phyloP scores from a whole-genome alignment of 2,329 filamentous ascomycete species.

The Beauveria australis region DNA sequence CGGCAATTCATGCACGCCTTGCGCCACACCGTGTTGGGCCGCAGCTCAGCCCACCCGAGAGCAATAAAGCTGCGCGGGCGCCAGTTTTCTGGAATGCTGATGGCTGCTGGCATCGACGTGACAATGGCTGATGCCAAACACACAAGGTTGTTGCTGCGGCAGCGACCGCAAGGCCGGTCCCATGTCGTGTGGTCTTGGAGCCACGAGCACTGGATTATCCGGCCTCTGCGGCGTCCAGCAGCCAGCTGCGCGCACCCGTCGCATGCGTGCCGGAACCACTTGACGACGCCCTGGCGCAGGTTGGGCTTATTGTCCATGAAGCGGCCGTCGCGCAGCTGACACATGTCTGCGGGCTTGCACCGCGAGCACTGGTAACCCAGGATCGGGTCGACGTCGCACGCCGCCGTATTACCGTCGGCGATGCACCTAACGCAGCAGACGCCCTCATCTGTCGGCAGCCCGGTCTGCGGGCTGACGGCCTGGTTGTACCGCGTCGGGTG shows the following conservation, averaged over 20 bases:
- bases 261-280: conserved; percentile 20
- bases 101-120: conserved; percentile 4
- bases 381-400: conserved; percentile 19
- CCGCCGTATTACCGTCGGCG: conserved; percentile 12
- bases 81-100: conserved; percentile 14
- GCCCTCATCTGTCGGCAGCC: conserved; percentile 7
- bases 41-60: conserved; percentile 15
- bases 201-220: conserved; percentile 16
- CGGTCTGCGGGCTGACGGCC: not conserved
- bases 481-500: conserved; percentile 12
- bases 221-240: not conserved
- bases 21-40: conserved; percentile 12
- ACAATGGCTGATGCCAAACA: conserved; percentile 17
- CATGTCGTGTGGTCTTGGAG: conserved; percentile 15
- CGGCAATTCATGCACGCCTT: conserved; percentile 14
- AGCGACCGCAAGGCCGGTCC: conserved; percentile 17
- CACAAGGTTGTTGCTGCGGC: conserved; percentile 11
- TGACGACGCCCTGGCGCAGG: conserved; percentile 10
- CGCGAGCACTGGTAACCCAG: conserved; percentile 15
- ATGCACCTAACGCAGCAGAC: conserved; percentile 12
- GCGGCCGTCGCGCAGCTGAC: conserved; percentile 7
- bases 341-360: conserved; percentile 10
- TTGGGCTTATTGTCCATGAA: conserved; percentile 12
- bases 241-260: conserved; percentile 16
- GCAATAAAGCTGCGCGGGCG: conserved; percentile 7